Evolutionary conservation across 2,329 filamentous ascomycete genomes (phyloP), one percentile per base, ranked within the genome.

Genomic region (Acarospora socialis): DNA sequence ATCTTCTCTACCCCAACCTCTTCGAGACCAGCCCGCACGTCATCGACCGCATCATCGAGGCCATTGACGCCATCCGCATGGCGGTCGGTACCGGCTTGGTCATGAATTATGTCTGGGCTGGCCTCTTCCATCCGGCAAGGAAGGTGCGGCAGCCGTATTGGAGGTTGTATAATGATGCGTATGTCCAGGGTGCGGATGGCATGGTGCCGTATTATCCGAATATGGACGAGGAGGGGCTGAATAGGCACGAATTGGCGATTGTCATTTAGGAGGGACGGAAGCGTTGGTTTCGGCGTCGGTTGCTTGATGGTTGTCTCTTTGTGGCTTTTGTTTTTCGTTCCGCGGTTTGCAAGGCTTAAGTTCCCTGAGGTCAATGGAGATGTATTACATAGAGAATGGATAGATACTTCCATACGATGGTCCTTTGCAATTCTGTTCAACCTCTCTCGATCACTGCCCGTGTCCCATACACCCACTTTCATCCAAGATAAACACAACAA

Each of bases 1-100:
- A 98, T 58, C 68, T 98, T 3, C 70, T 98, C 5, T 93, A 87
- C 56, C 92, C 90, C 20, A 98, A 98, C 56, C 69, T 98, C 34
- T 98, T 95, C 57, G 90, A 98, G 59, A 98, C 90, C 4, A 90
- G 80, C 46, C 90, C 90, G 1, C 90, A 98, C 68, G 90, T 98
- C 48, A 98, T 98, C 47, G 90, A 98, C 57, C 77, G 90, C 26
- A 92, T 98, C 45, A 80, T 98, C 42, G 92, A 98, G 56, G 90
- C 92, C 30, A 92, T 98, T 44, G 90, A 95, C 55, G 90, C 86
- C 22, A 81, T 98, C 40, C 75, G 90, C 28, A 83, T 94, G 65
- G 84, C 87, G 0, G 79, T 95, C 26, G 90, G 90, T 1, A 82
- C 84, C 0, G 90, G 90, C 3, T 63, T 92, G 14, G 82, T 94